Evolutionary conservation across 1,284 basidiomycete genomes (phyloP).

Genomic region (Phellinidium pouzarii): DNA sequence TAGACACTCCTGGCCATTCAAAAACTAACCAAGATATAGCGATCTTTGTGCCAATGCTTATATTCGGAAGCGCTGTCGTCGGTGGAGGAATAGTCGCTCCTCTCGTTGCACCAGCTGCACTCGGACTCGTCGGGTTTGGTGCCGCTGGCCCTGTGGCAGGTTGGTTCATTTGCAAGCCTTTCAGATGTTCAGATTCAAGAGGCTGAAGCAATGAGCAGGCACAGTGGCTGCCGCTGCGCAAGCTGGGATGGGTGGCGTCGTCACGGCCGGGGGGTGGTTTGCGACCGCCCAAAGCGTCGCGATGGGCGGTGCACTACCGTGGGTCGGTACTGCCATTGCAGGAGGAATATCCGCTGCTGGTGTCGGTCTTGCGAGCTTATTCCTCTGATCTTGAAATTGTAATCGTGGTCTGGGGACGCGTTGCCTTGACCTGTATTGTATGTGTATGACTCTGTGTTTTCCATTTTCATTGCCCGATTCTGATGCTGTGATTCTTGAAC

Average conservation of each 20-base stretch:
- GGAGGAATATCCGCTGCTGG: not conserved
- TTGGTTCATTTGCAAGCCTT: not conserved
- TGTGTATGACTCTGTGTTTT: no score
- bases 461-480: no score
- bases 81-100: not conserved
- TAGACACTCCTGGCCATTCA: no score
- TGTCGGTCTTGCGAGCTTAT: not conserved
- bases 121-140: not conserved
- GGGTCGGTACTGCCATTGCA: not conserved
- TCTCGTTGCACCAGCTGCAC: not conserved
- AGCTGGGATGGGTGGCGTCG: not conserved
- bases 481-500: no score
- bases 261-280: not conserved
- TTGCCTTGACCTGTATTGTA: no score
- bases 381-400: no score
- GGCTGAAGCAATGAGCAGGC: not conserved
- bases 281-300: slow-evolving; percentile 6
- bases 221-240: slow-evolving; percentile 1
- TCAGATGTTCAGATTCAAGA: not conserved
- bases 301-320: slow-evolving; percentile 5
- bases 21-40: not conserved
- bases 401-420: no score
- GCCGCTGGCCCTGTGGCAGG: slow-evolving; percentile 1
- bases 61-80: not conserved
- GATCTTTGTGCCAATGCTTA: not conserved